Base-by-base conservation (phyloP, 441 rosid genomes). In the Gossypium davidsonii region DNA sequence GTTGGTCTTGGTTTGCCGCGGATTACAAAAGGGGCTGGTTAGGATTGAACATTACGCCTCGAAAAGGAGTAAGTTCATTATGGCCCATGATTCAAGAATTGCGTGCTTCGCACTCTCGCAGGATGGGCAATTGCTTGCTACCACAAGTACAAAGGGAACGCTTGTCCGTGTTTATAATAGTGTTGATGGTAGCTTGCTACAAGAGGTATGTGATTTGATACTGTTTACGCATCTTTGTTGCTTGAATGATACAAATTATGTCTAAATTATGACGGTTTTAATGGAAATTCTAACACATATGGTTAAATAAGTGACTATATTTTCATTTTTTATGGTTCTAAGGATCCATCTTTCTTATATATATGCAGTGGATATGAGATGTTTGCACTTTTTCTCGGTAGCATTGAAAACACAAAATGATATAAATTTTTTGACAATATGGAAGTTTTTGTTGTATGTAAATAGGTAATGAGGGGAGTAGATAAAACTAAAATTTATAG, bases 11-110 rank as follows among this genome's bases (percentile, higher is more conserved):
- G 99, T 89, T 1, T 94, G 96, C 28, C 97, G 92, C 0, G 97
- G 98, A 11, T 76, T 92, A 84, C 94, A 88, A 79, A 94, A 92
- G 78, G 97, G 98, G 0, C 97, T 91, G 75, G 94, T 94, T 74
- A 80, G 98, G 77, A 89, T 89, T 14, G 98, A 94, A 80, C 99
- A 91, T 71, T 92, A 92, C 37, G 91, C 89, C 0, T 84, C 92
- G 0, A 92, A 89, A 72, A 84, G 98, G 76, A 91, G 98, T 1
- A 92, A 94, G 78, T 94, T 92, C 55, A 74, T 92, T 37, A 88
- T 87, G 94, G 98, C 99, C 17, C 98, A 94, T 73, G 98, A 91
- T 80, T 94, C 97, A 1, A 82, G 97, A 83, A 92, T 91, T 34
- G 39, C 64, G 4, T 5, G 64, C 39, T 59, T 59, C n/a, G 85